Evolutionary conservation across 202 grass and related monocot genomes (phyloP), one percentile per base, ranked within the genome.

Genomic region (Panicum hallii): DNA sequence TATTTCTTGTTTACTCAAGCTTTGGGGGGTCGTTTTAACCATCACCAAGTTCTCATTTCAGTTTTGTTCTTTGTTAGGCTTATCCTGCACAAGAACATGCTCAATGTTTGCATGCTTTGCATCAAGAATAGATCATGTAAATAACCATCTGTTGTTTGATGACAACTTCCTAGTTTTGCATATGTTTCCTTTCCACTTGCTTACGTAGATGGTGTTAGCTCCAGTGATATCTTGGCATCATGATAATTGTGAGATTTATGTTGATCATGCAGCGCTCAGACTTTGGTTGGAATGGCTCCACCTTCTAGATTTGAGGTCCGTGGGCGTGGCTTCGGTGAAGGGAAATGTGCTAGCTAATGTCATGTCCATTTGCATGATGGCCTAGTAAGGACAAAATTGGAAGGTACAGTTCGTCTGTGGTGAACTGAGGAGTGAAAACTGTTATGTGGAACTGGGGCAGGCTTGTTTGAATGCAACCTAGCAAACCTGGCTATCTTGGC

Each of bases 251-350:
- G 36, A n/a, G 45, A 0, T 23, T 42, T 77, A 15, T 67, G 67
- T 32, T 65, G 8, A 9, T 61, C 46, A 28, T 91, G 88, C 84
- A 99, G 96, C 62, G 86, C 67, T 92, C 89, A 0, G 89, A 95
- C 86, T 94, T 95, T 0, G 93, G 96, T 22, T 95, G 91, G 93
- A 99, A 99, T 4, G 96, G 96, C 44, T 78, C 89, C 55, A 95
- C 93, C 7, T 94, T 95, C 68, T 95, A 98, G 91, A 45, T 19
- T 57, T n/a, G 62, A 0, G 7, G 26, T 0, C 1, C 1, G 4
- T 62, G 23, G 58, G 9, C 1, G 7, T 11, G 55, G 11, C 63
- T 30, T 62, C 28, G 19, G 20, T 5, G 6, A 34, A 26, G 6
- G 76, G 26, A 26, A 26, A 36, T 75, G 26, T 26, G 26, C 26